phyloP scores from a whole-genome alignment of 2,329 filamentous ascomycete genomes.

The Chlorencoelia australis region DNA sequence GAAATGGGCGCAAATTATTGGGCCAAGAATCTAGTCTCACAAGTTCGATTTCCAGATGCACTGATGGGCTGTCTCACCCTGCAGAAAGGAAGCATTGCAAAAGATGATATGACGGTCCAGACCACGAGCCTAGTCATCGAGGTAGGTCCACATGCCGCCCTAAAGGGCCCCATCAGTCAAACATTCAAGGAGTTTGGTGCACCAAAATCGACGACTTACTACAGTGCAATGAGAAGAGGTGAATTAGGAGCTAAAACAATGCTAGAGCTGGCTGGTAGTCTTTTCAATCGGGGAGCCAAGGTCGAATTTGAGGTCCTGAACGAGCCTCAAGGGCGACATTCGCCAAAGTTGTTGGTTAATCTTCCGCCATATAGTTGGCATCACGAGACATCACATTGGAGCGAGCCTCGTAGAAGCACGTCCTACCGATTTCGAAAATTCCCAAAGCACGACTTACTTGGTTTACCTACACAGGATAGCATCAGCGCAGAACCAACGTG shows the following conservation, averaged over 20 bases:
- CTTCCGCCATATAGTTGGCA: constrained; percentile 45
- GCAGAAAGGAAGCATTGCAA: constrained; percentile 8
- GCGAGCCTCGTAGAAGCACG: constrained; percentile 38
- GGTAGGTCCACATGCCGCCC: constrained; percentile 27
- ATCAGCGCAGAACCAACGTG: constrained; percentile 19
- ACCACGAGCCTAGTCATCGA: constrained; percentile 20
- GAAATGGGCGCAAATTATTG: constrained; percentile 30
- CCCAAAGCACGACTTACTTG: constrained; percentile 30
- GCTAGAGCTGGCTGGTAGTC: constrained; percentile 6
- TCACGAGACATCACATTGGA: constrained; percentile 39
- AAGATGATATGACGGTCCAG: constrained; percentile 12
- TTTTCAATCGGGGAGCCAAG: constrained; percentile 7
- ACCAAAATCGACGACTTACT: constrained; percentile 1
- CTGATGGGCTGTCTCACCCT: constrained; percentile 15
- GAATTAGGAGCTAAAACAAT: constrained; percentile 6
- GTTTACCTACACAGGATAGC: constrained; percentile 14
- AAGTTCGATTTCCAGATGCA: constrained; percentile 35
- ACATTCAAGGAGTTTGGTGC: background rate
- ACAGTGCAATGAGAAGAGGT: constrained; percentile 4
- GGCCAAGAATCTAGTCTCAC: constrained; percentile 34
- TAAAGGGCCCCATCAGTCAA: constrained; percentile 24
- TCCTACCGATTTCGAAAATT: constrained; percentile 35
- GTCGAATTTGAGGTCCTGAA: constrained; percentile 10
- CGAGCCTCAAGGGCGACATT: background rate
- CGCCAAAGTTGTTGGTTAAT: constrained; percentile 26